Evolutionary conservation across 2,329 filamentous ascomycete species (phyloP).

Genomic region (Fusarium albidum): DNA sequence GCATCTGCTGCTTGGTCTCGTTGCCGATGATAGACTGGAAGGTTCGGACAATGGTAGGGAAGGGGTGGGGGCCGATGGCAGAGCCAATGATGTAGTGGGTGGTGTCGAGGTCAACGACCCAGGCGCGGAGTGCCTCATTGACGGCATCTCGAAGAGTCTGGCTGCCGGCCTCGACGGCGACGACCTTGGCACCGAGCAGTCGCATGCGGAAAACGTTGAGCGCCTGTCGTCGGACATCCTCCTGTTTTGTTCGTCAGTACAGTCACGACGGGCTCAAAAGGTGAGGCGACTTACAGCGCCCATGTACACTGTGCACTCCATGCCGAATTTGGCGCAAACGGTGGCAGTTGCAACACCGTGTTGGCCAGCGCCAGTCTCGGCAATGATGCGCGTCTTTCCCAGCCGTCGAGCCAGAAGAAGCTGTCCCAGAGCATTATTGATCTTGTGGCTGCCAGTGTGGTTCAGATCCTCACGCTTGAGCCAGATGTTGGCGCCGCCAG

Average conservation of each 20-base stretch:
- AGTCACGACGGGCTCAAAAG: neutral
- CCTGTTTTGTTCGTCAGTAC: slow-evolving; percentile 51
- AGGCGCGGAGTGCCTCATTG: slow-evolving; percentile 93
- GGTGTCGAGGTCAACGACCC: slow-evolving; percentile 91
- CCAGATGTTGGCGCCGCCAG: slow-evolving; percentile 95
- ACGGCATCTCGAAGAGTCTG: slow-evolving; percentile 86
- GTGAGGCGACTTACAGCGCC: slow-evolving; percentile 67
- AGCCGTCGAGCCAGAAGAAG: slow-evolving; percentile 84
- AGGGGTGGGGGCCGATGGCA: slow-evolving; percentile 96
- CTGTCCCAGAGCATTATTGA: slow-evolving; percentile 97
- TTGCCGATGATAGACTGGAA: slow-evolving; percentile 97
- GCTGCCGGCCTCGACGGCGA: slow-evolving; percentile 91
- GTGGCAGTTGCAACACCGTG: slow-evolving; percentile 98
- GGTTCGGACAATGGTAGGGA: slow-evolving; percentile 95
- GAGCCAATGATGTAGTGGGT: slow-evolving; percentile 99
- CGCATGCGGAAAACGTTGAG: slow-evolving; percentile 99
- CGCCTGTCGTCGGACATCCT: slow-evolving; percentile 95
- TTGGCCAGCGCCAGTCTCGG: slow-evolving; percentile 96
- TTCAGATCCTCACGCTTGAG: slow-evolving; percentile 97
- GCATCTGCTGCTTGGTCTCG: slow-evolving; percentile 94
- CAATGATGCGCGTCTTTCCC: slow-evolving; percentile 97
- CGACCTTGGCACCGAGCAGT: slow-evolving; percentile 88
- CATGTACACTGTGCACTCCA: slow-evolving; percentile 99
- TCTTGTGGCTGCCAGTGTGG: slow-evolving; percentile 98
- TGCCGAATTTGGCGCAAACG: slow-evolving; percentile 96